Conservation (phyloP, 2,329 filamentous ascomycete species). For the Periglandula ipomoeae region DNA sequence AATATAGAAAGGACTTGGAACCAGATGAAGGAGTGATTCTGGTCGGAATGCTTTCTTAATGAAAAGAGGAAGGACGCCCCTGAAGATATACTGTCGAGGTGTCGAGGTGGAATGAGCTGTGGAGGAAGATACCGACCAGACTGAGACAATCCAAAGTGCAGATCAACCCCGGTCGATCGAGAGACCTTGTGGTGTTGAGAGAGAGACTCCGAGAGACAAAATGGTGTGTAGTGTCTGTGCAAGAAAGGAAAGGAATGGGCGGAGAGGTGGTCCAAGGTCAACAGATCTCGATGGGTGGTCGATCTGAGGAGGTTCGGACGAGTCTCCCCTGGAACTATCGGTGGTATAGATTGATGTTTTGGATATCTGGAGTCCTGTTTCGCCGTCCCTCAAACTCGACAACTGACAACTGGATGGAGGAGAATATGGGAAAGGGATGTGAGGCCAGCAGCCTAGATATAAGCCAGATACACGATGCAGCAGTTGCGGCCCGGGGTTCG, state of each 20-base stretch:
- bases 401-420: conserved; percentile 2
- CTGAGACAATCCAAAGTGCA: conserved; percentile 26
- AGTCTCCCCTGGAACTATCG: conserved; percentile 15
- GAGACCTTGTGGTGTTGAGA: conserved; percentile 19
- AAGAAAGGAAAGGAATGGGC: conserved; percentile 27
- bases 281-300: conserved; percentile 19
- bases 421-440: conserved; percentile 8
- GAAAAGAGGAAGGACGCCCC: conserved; percentile 24
- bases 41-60: conserved; percentile 25
- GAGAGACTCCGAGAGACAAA: conserved; percentile 27
- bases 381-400: conserved; percentile 11
- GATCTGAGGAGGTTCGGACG: conserved; percentile 13
- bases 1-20: conserved; percentile 5
- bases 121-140: conserved; percentile 20
- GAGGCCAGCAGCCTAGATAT: conserved; percentile 11
- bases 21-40: conserved; percentile 14
- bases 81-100: conserved; percentile 32
- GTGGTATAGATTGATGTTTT: conserved; percentile 18
- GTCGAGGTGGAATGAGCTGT: conserved; percentile 27
- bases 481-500: not conserved
- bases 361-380: conserved; percentile 12
- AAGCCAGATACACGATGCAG: not conserved
- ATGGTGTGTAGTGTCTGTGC: conserved; percentile 16
- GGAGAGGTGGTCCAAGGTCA: conserved; percentile 14
- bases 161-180: conserved; percentile 25